Conservation (phyloP, 208 protist genomes). For the Endotrypanum monterogeii region DNA sequence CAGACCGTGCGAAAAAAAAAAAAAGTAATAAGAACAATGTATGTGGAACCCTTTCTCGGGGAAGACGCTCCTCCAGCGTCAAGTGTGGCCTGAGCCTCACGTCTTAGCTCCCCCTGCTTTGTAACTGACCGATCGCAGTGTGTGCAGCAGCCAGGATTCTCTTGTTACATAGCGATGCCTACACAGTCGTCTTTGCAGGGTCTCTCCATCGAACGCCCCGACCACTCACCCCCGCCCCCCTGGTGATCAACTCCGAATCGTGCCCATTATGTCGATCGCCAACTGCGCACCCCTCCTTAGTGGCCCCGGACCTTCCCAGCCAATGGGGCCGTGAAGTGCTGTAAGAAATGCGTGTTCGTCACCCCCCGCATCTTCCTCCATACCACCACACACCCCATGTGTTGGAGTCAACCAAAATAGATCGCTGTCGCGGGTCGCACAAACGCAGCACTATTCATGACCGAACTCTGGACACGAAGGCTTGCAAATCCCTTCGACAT, state of each 20-base stretch:
- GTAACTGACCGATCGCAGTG: neutral
- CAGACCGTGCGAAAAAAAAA: too few relatives aligned
- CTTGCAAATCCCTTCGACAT: neutral
- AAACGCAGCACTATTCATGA: neutral
- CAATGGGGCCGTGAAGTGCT: neutral
- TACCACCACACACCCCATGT: too few relatives aligned
- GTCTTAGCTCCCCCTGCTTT: too few relatives aligned
- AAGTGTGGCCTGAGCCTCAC: too few relatives aligned
- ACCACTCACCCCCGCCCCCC: neutral
- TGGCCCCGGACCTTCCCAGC: neutral
- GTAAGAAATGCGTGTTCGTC: neutral
- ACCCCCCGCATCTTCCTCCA: neutral
- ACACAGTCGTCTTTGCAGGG: neutral
- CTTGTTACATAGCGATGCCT: neutral
- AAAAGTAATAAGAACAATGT: too few relatives aligned
- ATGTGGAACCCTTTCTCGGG: too few relatives aligned
- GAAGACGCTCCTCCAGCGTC: too few relatives aligned
- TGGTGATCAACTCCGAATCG: neutral
- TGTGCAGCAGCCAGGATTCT: neutral
- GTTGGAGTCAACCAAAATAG: neutral
- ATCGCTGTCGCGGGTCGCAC: neutral
- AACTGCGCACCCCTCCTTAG: neutral
- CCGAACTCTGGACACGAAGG: neutral
- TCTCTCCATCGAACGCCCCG: neutral
- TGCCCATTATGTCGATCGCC: neutral